phyloP scores from a whole-genome alignment of 305 asterid genomes.

The Solanum aculeatissimum region DNA sequence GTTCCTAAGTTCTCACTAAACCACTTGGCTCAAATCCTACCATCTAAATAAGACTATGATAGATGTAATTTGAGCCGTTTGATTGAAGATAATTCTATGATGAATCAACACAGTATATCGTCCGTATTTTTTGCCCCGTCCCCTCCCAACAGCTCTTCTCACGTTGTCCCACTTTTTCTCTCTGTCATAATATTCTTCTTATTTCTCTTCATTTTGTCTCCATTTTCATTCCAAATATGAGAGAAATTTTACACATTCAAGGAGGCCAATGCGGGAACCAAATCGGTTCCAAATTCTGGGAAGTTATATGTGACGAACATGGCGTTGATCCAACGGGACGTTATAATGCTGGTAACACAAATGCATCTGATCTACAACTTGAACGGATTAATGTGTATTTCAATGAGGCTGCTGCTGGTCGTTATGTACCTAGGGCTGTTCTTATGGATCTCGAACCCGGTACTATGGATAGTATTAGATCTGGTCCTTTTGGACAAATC shows the following conservation, averaged over 20 bases:
- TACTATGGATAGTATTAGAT: constrained; percentile 69
- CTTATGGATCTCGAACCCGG: constrained; percentile 85
- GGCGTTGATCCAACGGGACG: constrained; percentile 2
- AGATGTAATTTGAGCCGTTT: too few relatives aligned
- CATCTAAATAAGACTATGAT: too few relatives aligned
- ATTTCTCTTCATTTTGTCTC: background rate
- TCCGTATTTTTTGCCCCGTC: background rate
- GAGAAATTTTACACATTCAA: constrained; percentile 8
- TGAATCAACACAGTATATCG: too few relatives aligned
- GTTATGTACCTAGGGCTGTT: constrained; percentile 34
- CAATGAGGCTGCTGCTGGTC: constrained; percentile 5
- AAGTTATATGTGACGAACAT: constrained; percentile 4
- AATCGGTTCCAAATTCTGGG: constrained; percentile 9
- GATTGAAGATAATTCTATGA: too few relatives aligned
- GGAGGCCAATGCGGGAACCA: constrained; percentile 9
- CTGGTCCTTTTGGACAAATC: constrained; percentile 59
- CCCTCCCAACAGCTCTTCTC: background rate
- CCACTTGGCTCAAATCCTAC: too few relatives aligned
- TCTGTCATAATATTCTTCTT: background rate
- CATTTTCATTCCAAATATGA: background rate
- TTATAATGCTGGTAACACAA: background rate
- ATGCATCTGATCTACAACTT: background rate
- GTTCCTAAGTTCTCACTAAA: too few relatives aligned
- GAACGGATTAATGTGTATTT: constrained; percentile 3
- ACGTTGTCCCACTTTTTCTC: background rate